Percentiles rank a stretch among this genome's conserved stretches.
phyloP scores from a whole-genome alignment of 169 alveolate species.

The Cryptosporidium canis region DNA sequence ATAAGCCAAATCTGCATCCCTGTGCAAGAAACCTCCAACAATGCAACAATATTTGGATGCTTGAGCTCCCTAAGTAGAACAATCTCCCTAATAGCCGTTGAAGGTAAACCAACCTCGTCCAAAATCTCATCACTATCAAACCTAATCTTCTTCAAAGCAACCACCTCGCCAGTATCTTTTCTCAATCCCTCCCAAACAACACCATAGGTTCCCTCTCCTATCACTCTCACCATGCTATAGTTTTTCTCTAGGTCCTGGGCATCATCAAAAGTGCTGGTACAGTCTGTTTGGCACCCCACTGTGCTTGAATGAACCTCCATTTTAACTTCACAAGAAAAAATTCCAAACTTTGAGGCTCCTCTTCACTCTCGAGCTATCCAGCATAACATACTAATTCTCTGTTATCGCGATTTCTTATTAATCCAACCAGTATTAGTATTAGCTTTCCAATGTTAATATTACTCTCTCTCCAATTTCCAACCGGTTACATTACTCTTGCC shows the following conservation, averaged over 20 bases:
- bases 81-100: conserved; percentile 89
- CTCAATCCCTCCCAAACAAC: conserved; percentile 84
- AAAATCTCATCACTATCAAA: conserved; percentile 80
- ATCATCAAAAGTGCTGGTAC: conserved; percentile 60
- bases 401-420: background rate
- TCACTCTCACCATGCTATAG: conserved; percentile 65
- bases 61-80: conserved; percentile 84
- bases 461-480: background rate
- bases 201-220: conserved; percentile 88
- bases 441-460: background rate
- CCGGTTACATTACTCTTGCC: background rate
- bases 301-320: conserved; percentile 64
- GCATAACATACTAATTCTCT: background rate
- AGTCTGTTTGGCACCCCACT: conserved; percentile 65
- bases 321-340: background rate
- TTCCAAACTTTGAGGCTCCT: background rate
- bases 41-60: conserved; percentile 88
- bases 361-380: too few species aligned
- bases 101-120: conserved; percentile 90
- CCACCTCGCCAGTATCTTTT: conserved; percentile 81
- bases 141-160: conserved; percentile 80
- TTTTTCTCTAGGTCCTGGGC: conserved; percentile 37
- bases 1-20: conserved; percentile 75
- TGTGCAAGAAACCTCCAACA: conserved; percentile 67
- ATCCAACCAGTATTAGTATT: background rate